Evolutionary conservation across 139 green algal species (phyloP).

Genomic region (Chlorella sp.): DNA sequence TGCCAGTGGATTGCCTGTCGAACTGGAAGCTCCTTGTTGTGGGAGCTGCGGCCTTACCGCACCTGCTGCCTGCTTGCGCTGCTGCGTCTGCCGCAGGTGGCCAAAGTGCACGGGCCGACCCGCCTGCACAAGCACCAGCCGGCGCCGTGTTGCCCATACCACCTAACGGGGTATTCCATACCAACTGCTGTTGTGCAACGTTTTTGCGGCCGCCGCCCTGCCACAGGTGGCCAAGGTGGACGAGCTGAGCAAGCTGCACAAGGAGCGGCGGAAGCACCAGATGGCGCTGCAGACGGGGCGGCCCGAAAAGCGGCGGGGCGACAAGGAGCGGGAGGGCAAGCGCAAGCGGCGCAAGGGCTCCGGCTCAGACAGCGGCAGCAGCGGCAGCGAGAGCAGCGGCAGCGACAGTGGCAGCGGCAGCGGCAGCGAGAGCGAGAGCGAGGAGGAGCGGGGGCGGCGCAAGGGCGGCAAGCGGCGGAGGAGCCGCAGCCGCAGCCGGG

Average conservation of each 20-base stretch:
- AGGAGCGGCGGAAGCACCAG: slow-evolving; percentile 34
- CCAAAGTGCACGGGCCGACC: too few relatives aligned
- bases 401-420: slow-evolving; percentile 11
- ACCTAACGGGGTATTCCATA: too few relatives aligned
- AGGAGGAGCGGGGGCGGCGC: slow-evolving; percentile 3
- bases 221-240: slow-evolving; percentile 23
- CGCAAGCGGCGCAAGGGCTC: slow-evolving; percentile 8
- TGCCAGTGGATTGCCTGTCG: too few relatives aligned
- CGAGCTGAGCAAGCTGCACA: slow-evolving; percentile 35
- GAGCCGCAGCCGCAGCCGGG: slow-evolving; percentile 3
- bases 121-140: too few relatives aligned
- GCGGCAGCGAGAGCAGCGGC: neutral
- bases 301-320: slow-evolving; percentile 14
- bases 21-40: too few relatives aligned
- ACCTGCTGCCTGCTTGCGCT: too few relatives aligned
- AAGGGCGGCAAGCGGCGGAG: slow-evolving; percentile 5
- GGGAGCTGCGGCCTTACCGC: too few relatives aligned
- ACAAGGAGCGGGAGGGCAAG: slow-evolving; percentile 8
- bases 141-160: too few relatives aligned
- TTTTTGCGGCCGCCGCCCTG: neutral
- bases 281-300: slow-evolving; percentile 14
- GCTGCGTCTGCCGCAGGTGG: too few relatives aligned
- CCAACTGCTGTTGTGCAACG: neutral
- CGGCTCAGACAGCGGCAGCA: slow-evolving; percentile 9
- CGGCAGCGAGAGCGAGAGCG: slow-evolving; percentile 8